phyloP scores from a whole-genome alignment of 768 basidiomycete genomes.

The Macrocybe gigantea region DNA sequence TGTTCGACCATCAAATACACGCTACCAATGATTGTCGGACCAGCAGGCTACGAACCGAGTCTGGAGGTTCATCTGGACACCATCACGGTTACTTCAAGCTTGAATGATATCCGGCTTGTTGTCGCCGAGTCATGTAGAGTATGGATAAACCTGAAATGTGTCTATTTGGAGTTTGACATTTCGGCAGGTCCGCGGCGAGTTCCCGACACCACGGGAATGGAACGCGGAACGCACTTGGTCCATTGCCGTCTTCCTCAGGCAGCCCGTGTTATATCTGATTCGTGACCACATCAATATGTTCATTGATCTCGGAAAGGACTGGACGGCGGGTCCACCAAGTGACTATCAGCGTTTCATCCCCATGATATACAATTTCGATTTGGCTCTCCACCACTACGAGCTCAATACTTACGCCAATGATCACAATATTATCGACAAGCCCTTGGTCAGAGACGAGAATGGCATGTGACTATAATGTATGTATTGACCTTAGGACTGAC shows the following conservation, averaged over 20 bases:
- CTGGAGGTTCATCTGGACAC: slow-evolving; percentile 81
- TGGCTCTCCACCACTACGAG: slow-evolving; percentile 71
- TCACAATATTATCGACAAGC: slow-evolving; percentile 94
- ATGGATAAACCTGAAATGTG: slow-evolving; percentile 6
- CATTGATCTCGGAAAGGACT: slow-evolving; percentile 89
- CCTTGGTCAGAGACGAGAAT: slow-evolving; percentile 76
- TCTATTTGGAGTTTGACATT: slow-evolving; percentile 4
- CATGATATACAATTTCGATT: slow-evolving; percentile 63
- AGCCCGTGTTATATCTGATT: slow-evolving; percentile 71
- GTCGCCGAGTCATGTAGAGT: slow-evolving; percentile 77
- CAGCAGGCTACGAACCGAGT: slow-evolving; percentile 71
- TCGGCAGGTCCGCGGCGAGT: slow-evolving; percentile 55
- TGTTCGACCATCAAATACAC: slow-evolving; percentile 82
- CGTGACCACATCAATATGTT: slow-evolving; percentile 95
- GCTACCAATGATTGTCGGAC: slow-evolving; percentile 73
- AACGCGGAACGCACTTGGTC: slow-evolving; percentile 75
- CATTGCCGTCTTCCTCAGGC: slow-evolving; percentile 64
- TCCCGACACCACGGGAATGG: slow-evolving; percentile 84
- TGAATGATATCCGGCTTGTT: slow-evolving; percentile 82
- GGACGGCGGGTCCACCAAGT: slow-evolving; percentile 76
- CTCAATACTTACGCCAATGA: slow-evolving; percentile 87
- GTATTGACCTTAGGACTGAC: neutral
- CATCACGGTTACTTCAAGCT: slow-evolving; percentile 71
- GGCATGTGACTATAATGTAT: slow-evolving; percentile 36
- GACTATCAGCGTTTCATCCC: slow-evolving; percentile 84